Conservation (phyloP, 2,329 filamentous ascomycete genomes). For the Boeremia exigua region DNA sequence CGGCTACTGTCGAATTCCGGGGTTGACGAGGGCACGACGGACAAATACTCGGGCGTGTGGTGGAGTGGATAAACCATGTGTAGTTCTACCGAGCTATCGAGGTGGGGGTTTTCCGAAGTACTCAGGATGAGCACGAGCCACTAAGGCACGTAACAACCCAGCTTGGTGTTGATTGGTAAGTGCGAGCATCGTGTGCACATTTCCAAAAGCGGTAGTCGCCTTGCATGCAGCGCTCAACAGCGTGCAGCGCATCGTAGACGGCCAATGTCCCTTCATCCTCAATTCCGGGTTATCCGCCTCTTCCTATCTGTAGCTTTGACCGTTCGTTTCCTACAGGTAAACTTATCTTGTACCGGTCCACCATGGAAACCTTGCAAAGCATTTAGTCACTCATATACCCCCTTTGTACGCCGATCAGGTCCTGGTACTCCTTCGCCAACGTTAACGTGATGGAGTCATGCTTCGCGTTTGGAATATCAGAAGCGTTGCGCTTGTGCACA, state of each 20-base stretch:
- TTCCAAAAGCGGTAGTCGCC: not conserved
- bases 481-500: conserved; percentile 21
- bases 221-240: not conserved
- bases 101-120: too few relatives aligned
- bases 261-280: not conserved
- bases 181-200: not conserved
- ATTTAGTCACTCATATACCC: conserved; percentile 23
- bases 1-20: too few relatives aligned
- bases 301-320: not conserved
- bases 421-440: conserved; percentile 36
- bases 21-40: too few relatives aligned
- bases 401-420: conserved; percentile 26
- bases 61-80: not conserved
- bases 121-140: too few relatives aligned
- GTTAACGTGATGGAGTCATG: conserved; percentile 25
- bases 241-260: too few relatives aligned
- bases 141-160: too few relatives aligned
- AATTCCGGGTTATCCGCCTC: not conserved
- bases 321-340: not conserved
- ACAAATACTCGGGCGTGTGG: not conserved
- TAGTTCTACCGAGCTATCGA: too few relatives aligned
- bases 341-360: not conserved
- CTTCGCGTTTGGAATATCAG: conserved; percentile 19
- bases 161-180: not conserved
- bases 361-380: not conserved